Evolutionary conservation across 192 early-diverging fungal genomes (phyloP).

Genomic region (Coemansia sp.): DNA sequence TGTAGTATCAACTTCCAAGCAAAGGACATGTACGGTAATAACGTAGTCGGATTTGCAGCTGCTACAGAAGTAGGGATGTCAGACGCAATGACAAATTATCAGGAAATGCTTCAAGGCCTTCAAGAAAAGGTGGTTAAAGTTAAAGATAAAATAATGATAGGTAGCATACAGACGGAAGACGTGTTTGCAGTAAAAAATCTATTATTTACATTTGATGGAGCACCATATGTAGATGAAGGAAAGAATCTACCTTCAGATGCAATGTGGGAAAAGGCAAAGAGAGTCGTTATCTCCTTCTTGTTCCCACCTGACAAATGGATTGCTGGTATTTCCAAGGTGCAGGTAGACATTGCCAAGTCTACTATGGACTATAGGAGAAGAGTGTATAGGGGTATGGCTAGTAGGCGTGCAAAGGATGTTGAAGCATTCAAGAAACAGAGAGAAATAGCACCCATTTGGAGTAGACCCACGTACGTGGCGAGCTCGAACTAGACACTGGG

Average conservation of each 20-base stretch:
- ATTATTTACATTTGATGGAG: background rate
- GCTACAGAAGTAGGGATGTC: background rate
- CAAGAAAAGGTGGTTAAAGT: background rate
- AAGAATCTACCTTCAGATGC: background rate
- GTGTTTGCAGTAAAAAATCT: background rate
- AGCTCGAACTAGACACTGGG: background rate
- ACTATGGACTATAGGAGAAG: background rate
- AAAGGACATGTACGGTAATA: background rate
- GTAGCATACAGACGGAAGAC: background rate
- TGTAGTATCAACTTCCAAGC: background rate
- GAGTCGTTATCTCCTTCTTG: background rate
- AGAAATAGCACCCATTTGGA: background rate
- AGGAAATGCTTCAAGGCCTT: background rate
- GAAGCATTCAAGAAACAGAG: background rate
- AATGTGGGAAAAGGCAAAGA: background rate
- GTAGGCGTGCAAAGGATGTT: background rate
- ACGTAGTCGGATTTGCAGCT: background rate
- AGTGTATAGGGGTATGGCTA: background rate
- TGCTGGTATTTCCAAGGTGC: background rate
- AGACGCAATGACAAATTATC: background rate
- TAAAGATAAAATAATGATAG: background rate
- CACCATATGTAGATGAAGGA: background rate
- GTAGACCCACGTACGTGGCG: background rate
- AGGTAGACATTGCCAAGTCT: background rate
- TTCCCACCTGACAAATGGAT: background rate